Percentiles rank a stretch among this genome's conserved stretches.
Conservation (phyloP, 2,329 filamentous ascomycete species). For the Aspergillus sojae region DNA sequence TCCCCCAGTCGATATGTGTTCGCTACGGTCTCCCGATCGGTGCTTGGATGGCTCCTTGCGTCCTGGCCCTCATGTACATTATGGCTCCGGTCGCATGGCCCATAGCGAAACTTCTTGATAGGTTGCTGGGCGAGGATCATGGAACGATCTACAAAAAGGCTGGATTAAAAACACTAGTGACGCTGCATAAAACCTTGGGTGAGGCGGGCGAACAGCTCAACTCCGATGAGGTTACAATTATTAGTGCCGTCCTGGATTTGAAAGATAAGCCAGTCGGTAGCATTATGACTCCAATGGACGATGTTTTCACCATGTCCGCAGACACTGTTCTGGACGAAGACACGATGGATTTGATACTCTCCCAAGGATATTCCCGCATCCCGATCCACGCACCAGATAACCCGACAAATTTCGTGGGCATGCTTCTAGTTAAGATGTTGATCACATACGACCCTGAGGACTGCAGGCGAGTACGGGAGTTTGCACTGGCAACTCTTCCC, state of each 20-base stretch:
- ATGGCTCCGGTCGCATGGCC: constrained; percentile 90
- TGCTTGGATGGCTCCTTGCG: constrained; percentile 87
- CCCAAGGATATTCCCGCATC: constrained; percentile 92
- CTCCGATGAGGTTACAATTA: constrained; percentile 97
- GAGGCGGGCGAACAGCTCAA: constrained; percentile 84
- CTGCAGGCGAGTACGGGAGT: constrained; percentile 80
- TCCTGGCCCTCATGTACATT: constrained; percentile 87
- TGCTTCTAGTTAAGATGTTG: constrained; percentile 97
- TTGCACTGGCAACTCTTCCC: constrained; percentile 88
- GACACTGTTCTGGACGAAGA: constrained; percentile 89
- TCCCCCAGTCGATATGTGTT: constrained; percentile 94
- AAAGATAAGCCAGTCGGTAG: constrained; percentile 93
- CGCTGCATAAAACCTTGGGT: constrained; percentile 88
- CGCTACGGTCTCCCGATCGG: constrained; percentile 94
- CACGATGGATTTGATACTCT: constrained; percentile 92
- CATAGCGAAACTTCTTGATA: constrained; percentile 92
- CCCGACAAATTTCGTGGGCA: constrained; percentile 86
- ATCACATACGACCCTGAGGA: constrained; percentile 99
- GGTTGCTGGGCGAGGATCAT: constrained; percentile 89
- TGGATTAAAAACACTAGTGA: constrained; percentile 93
- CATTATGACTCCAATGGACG: constrained; percentile 98
- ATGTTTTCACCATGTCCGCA: constrained; percentile 95
- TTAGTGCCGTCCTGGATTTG: constrained; percentile 91
- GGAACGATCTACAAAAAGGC: constrained; percentile 98
- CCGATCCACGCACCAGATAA: constrained; percentile 89